A percentile compares a stretch with the other conserved stretches of the same genome.
phyloP scores from a whole-genome alignment of 2,329 filamentous ascomycete species.

The Scedosporium apiospermum region DNA sequence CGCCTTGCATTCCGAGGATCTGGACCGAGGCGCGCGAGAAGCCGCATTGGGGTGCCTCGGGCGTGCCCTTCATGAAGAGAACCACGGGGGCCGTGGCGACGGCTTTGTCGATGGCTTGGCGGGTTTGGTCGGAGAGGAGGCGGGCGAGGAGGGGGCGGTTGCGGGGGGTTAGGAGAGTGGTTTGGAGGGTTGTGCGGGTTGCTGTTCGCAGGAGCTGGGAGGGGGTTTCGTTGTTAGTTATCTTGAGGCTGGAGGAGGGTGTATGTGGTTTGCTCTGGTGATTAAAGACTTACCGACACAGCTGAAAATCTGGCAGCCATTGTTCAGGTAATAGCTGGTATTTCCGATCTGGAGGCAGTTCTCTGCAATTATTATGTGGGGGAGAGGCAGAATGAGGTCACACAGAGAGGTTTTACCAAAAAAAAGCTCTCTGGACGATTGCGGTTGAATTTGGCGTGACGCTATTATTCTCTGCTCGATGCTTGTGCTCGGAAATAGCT shows the following conservation, averaged over 20 bases:
- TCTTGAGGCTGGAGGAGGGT: background rate
- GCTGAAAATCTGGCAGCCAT: background rate
- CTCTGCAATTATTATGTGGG: too few species aligned
- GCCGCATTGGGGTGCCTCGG: conserved; percentile 90
- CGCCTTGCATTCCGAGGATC: conserved; percentile 87
- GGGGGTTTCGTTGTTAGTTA: background rate
- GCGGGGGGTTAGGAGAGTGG: conserved; percentile 2
- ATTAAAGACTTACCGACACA: background rate
- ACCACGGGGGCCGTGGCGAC: conserved; percentile 84
- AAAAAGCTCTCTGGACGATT: background rate
- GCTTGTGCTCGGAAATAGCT: background rate
- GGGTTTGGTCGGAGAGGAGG: conserved; percentile 71
- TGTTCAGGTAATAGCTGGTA: too few species aligned
- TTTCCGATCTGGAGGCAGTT: too few species aligned
- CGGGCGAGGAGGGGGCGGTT: conserved; percentile 38
- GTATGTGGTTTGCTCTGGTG: background rate
- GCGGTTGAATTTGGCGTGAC: background rate
- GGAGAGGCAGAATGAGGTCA: too few species aligned
- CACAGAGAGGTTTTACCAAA: background rate
- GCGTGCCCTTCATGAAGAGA: conserved; percentile 97
- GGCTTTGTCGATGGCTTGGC: conserved; percentile 79
- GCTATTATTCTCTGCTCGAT: background rate
- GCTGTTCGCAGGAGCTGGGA: conserved; percentile 2
- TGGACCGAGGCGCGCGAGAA: conserved; percentile 94
- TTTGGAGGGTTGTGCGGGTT: conserved; percentile 10